Evolutionary conservation across 441 rosid species (phyloP), one percentile per base, ranked within the genome.

Genomic region (Pelargonium fulgidum): DNA sequence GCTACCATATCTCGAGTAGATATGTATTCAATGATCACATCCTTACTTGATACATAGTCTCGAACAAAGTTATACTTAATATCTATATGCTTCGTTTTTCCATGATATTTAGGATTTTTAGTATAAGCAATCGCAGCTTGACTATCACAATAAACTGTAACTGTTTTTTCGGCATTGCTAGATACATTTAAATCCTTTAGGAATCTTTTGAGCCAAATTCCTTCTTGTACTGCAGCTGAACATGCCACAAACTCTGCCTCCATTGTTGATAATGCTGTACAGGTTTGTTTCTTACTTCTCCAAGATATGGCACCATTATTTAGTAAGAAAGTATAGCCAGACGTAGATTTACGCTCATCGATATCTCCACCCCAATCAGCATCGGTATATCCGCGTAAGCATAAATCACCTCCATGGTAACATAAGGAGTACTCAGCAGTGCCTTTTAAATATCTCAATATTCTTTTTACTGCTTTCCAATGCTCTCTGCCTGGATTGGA

Each of bases 271-370:
- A 71, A 33, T 9, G 44, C 7, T 68, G 50, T 39, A 7, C 66
- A 74, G 0, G 48, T 5, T 64, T 68, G 13, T 29, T 74, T 74
- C 47, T 74, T 74, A 22, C 69, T 74, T 10, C 68, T 69, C 69
- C 16, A 64, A 3, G 39, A 52, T 0, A 70, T 65, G 7, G 48
- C 36, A 1, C 52, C 54, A 65, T 44, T 56, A 2, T 42, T 19
- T 8, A 68, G 71, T 22, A 68, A 8, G 29, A 68, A 54, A 17
- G 13, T 65, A 7, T 36, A 33, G 3, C 45, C 3, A 0, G 22
- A 39, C 1, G 36, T 58, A 0, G 62, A 65, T 65, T 75, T 70
- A 0, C 54, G 3, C 9, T 65, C 73, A 44, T 70, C 67, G 7
- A 65, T 2, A 47, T 69, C 45, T 10, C 36, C 54, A 17, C 9